Base-by-base conservation (phyloP, 2,329 filamentous ascomycete genomes). In the Ophiostoma himal-ulmi region DNA sequence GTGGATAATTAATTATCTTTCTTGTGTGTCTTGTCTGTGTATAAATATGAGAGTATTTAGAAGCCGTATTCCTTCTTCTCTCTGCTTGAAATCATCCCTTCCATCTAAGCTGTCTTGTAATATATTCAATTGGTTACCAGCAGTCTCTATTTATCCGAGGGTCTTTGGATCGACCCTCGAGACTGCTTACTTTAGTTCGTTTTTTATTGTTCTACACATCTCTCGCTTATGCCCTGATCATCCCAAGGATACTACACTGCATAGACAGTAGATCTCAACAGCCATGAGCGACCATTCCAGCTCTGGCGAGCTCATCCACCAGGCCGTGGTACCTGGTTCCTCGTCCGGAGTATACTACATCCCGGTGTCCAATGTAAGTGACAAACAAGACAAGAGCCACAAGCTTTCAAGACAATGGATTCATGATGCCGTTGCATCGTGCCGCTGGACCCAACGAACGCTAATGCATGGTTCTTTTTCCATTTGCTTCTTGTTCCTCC, bases 281-380 rank as follows among this genome's bases (percentile, higher is more conserved):
- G 36, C 17, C 41, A 73, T 72, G 70, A 36, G 26, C 26, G 67
- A 41, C 44, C 44, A 48, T 7, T n/a, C 57, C 41, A 69, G 54
- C 68, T 37, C 67, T 4, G 30, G 26, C 14, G 69, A 68, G 14
- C 68, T 70, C 3, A 39, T 66, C 30, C 65, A 66, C 14, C 36
- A 44, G 10, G 48, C 52, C 13, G 69, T 71, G 14, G 41, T 48
- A 0, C 68, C 72, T 1, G 72, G 71, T 36, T 13, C 52, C 2
- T 1, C 20, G 10, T 70, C 72, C 6, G 69, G 67, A 1, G 22
- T 71, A 3, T 73, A 70, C 52, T 70, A 72, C 54, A 70, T 73
- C n/a, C 68, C 57, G 2, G 64, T 73, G 41, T 34, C 70, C 11
- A 73, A 73, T 20, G 72, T 72, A n/a, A 68, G 71, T 68, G 30